A percentile compares a stretch with the other conserved stretches of the same genome.
phyloP scores from a whole-genome alignment of 257 asterid genomes.

The Solanum gandarillasii region DNA sequence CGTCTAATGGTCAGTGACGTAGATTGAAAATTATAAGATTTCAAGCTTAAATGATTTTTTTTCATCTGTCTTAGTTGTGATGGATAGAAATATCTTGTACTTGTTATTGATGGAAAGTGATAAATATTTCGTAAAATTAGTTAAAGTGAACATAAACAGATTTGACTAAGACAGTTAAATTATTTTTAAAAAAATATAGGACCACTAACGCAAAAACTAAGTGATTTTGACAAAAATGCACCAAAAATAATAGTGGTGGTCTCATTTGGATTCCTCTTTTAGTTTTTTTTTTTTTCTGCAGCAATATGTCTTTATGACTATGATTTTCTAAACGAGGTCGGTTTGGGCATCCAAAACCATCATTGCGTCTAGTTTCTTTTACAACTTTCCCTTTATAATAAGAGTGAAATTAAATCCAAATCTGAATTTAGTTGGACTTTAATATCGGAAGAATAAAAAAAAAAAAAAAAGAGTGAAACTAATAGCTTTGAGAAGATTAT shows the following conservation, averaged over 20 bases:
- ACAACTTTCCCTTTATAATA: background rate
- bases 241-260: background rate
- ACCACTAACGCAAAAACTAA: conserved; percentile 6
- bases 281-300: background rate
- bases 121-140: too few species aligned
- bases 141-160: too few species aligned
- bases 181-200: background rate
- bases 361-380: background rate
- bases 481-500: background rate
- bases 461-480: too few species aligned
- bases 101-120: background rate
- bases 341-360: background rate
- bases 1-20: background rate
- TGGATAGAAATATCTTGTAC: too few species aligned
- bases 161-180: too few species aligned
- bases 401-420: background rate
- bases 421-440: accelerated
- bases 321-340: background rate
- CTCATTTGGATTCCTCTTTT: background rate
- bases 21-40: too few species aligned
- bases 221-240: conserved; percentile 23
- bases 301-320: background rate
- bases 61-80: too few species aligned
- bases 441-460: too few species aligned
- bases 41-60: too few species aligned